phyloP scores from a whole-genome alignment of 352 stramenopile species.

The Blastocystis sp. region DNA sequence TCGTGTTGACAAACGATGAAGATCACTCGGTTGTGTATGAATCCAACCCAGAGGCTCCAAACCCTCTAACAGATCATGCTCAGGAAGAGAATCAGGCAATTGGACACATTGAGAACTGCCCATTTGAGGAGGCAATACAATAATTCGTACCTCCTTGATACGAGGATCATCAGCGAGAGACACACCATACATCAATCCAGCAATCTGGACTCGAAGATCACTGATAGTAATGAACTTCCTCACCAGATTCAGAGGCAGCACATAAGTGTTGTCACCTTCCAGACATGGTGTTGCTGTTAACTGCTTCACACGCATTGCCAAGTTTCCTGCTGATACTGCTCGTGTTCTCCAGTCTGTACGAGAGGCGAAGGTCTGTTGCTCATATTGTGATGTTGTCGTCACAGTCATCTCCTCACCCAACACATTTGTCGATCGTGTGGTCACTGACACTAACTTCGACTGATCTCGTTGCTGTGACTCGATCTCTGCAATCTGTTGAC shows the following conservation, averaged over 20 bases:
- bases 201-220: constrained; percentile 92
- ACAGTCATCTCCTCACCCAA: constrained; percentile 98
- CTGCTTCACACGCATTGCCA: constrained; percentile 96
- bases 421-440: constrained; percentile 97
- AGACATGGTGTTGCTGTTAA: constrained; percentile 90
- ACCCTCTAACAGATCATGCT: constrained; percentile 86
- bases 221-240: constrained; percentile 97
- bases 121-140: constrained; percentile 96
- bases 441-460: constrained; percentile 92
- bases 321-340: constrained; percentile 94
- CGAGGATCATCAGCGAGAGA: constrained; percentile 92
- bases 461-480: constrained; percentile 95
- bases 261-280: constrained; percentile 83
- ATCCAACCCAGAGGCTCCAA: constrained; percentile 97
- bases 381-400: constrained; percentile 96
- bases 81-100: constrained; percentile 87
- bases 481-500: constrained; percentile 98
- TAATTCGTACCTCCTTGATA: constrained; percentile 96
- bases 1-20: constrained; percentile 86
- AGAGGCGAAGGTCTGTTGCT: constrained; percentile 96
- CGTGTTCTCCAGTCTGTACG: constrained; percentile 98
- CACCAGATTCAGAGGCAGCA: constrained; percentile 97
- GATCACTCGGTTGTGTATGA: constrained; percentile 96
- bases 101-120: constrained; percentile 92
- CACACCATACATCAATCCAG: constrained; percentile 94